These are phyloP conservation scores for Inga laurina DNA, from an alignment of 306 rosid species.

Conservation along the genomic window DNA sequence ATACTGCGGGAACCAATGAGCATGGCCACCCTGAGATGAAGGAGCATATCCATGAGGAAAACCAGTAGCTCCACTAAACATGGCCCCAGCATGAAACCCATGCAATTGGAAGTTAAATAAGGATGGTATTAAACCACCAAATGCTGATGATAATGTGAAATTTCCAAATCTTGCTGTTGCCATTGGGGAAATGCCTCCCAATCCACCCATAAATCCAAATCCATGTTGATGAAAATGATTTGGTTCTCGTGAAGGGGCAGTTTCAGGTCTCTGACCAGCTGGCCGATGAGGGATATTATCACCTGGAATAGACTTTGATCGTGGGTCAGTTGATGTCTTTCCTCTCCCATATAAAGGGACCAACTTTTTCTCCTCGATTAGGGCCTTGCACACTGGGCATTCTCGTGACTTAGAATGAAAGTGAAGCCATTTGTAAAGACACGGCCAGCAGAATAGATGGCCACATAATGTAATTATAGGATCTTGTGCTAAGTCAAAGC, in stretches of 20 bases:
- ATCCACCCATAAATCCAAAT: conserved; percentile 67
- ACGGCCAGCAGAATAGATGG: conserved; percentile 93
- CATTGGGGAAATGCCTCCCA: conserved; percentile 76
- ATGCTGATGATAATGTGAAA: conserved; percentile 76
- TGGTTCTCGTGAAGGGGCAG: conserved; percentile 72
- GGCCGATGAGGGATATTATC: conserved; percentile 77
- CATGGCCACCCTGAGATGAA: conserved; percentile 62
- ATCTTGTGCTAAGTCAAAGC: conserved; percentile 88
- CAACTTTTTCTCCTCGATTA: conserved; percentile 72
- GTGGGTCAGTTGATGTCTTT: conserved; percentile 82
- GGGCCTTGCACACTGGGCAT: conserved; percentile 91
- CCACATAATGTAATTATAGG: conserved; percentile 87
- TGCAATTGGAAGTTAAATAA: conserved; percentile 73
- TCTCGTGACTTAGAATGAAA: conserved; percentile 73
- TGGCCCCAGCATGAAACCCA: conserved; percentile 62
- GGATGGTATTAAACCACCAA: conserved; percentile 81
- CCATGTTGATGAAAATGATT: conserved; percentile 60
- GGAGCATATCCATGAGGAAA: conserved; percentile 66
- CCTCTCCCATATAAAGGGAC: conserved; percentile 92
- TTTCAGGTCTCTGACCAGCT: conserved; percentile 82
- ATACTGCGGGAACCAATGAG: conserved; percentile 52
- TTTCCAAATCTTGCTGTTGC: conserved; percentile 77
- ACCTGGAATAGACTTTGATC: conserved; percentile 76
- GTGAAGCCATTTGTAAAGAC: conserved; percentile 91
- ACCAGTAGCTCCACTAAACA: conserved; percentile 63